Conservation (phyloP, 208 protist genomes). For the Crithidia bombi region DNA sequence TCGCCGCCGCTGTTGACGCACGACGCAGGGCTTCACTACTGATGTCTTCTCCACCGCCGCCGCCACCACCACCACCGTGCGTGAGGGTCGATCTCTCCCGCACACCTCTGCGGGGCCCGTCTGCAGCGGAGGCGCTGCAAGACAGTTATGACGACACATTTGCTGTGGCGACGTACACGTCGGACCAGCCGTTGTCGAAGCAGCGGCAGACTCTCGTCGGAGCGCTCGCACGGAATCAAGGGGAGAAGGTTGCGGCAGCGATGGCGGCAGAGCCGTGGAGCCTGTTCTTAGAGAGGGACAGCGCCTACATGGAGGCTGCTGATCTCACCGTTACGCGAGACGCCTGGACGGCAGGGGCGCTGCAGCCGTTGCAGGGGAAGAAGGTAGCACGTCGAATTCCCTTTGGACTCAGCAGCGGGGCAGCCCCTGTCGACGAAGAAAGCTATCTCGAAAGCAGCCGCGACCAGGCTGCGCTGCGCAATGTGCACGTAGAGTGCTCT, state of each 20-base stretch:
- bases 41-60: neutral
- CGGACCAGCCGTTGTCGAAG: too few relatives aligned
- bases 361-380: neutral
- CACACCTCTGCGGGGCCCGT: constrained; percentile 2
- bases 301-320: neutral
- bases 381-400: constrained; percentile 24
- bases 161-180: neutral
- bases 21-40: neutral
- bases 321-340: neutral
- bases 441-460: neutral
- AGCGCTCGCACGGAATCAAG: neutral
- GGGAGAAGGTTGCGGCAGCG: neutral
- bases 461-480: neutral
- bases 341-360: neutral
- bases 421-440: neutral
- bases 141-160: constrained; percentile 13
- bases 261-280: constrained; percentile 16
- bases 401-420: neutral
- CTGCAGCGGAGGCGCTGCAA: neutral
- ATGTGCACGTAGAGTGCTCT: too few relatives aligned
- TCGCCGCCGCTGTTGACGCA: neutral
- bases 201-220: neutral
- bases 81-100: constrained; percentile 13
- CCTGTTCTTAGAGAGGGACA: constrained; percentile 13
- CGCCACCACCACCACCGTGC: neutral